These are phyloP conservation scores for Neopestalotiopsis sp. DNA, from an alignment of 2,329 filamentous ascomycete species.

Conservation along the genomic window DNA sequence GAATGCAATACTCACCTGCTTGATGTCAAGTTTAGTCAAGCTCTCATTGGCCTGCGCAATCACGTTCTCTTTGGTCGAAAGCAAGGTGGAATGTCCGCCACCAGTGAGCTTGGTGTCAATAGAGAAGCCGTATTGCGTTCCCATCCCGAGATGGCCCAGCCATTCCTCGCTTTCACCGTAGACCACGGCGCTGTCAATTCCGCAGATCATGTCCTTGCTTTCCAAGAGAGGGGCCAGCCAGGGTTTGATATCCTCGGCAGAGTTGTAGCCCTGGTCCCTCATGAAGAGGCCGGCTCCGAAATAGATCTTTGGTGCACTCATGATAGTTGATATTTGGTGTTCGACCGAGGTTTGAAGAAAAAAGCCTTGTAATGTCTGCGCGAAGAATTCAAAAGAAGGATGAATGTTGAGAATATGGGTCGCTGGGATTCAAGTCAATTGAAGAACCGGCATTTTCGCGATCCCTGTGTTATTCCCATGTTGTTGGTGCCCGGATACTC, in stretches of 20 bases:
- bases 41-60: constrained; percentile 1
- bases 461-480: too few relatives aligned
- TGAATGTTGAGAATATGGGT: too few relatives aligned
- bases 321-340: not conserved
- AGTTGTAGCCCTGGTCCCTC: not conserved
- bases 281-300: not conserved
- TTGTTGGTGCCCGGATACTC: too few relatives aligned
- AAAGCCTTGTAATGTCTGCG: too few relatives aligned
- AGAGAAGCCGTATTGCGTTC: not conserved
- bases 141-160: not conserved
- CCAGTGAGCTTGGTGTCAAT: constrained; percentile 7
- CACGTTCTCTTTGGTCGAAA: not conserved
- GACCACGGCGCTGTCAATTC: not conserved
- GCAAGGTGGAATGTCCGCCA: not conserved
- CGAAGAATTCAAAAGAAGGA: too few relatives aligned
- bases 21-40: not conserved
- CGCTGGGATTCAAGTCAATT: too few relatives aligned
- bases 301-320: constrained; percentile 5
- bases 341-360: too few relatives aligned
- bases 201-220: not conserved
- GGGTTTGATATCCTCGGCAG: not conserved
- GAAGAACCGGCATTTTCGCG: too few relatives aligned
- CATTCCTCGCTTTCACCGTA: not conserved
- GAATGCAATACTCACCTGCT: not conserved
- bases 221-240: not conserved